These are phyloP conservation scores for Epichloe elymi DNA, from an alignment of 2,329 filamentous ascomycete species.

Conservation along the genomic window DNA sequence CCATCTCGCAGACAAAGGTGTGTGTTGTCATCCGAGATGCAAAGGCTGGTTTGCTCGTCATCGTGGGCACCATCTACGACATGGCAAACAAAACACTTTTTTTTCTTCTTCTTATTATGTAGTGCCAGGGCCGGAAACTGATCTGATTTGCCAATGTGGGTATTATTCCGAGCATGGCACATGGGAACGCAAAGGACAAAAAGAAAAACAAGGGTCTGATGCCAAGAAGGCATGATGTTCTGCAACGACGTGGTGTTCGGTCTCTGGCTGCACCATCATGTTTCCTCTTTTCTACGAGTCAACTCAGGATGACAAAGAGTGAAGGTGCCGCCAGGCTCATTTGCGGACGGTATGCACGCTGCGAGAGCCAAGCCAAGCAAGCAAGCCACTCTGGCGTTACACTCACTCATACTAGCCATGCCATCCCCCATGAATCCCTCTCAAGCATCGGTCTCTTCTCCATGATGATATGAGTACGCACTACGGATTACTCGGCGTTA, in stretches of 20 bases:
- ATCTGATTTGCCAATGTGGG: background rate
- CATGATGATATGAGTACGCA: background rate
- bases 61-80: background rate
- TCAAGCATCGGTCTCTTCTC: background rate
- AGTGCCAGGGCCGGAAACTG: background rate
- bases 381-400: too few species aligned
- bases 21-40: background rate
- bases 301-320: background rate
- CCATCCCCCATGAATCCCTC: too few species aligned
- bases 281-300: background rate
- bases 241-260: background rate
- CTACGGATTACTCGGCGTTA: background rate
- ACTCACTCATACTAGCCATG: too few species aligned
- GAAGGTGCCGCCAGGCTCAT: background rate
- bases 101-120: background rate
- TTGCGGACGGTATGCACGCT: background rate
- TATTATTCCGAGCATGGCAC: background rate
- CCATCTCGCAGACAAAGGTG: background rate
- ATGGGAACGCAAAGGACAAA: background rate
- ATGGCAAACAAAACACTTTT: background rate
- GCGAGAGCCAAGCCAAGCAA: too few species aligned
- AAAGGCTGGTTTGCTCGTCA: background rate
- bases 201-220: background rate
- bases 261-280: background rate
- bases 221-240: too few species aligned